These are phyloP conservation scores for Pyrenochaeta sp. DNA, from an alignment of 2,329 filamentous ascomycete genomes.

Conservation along the genomic window DNA sequence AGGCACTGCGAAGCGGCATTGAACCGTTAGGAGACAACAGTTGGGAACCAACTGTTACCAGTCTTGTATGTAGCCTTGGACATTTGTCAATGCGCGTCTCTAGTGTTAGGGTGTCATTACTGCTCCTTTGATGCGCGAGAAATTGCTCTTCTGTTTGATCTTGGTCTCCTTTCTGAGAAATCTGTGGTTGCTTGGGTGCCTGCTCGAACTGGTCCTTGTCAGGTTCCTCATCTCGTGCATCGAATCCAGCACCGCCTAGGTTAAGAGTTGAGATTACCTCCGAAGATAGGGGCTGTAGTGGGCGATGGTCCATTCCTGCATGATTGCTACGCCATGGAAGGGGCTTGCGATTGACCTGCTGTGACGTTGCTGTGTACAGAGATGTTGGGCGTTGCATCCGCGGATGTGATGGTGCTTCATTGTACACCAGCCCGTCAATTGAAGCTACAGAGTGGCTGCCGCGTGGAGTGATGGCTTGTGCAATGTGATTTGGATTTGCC, in stretches of 20 bases:
- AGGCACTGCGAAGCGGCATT: neutral
- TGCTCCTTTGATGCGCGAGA: neutral
- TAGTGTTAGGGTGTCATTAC: neutral
- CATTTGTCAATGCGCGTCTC: too few relatives aligned
- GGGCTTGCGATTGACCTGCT: neutral
- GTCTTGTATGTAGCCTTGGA: neutral
- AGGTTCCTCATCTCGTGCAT: neutral
- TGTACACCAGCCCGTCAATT: constrained; percentile 12
- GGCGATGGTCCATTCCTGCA: constrained; percentile 9
- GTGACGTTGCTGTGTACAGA: neutral
- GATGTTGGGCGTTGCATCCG: constrained; percentile 20
- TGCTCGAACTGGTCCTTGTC: neutral
- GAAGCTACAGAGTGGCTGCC: constrained; percentile 16
- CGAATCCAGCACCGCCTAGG: neutral
- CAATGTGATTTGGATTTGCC: constrained; percentile 18
- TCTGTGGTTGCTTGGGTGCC: neutral
- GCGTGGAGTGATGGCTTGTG: constrained; percentile 23
- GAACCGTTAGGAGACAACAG: neutral
- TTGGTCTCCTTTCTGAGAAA: neutral
- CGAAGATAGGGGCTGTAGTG: constrained; percentile 19
- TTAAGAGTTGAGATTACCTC: constrained; percentile 3
- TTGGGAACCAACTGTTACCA: neutral
- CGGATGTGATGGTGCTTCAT: constrained; percentile 23
- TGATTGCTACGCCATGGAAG: neutral
- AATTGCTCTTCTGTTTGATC: neutral